Evolutionary conservation across 805 yeast species (phyloP).

Genomic region (Aciculoconidium aculeatum): DNA sequence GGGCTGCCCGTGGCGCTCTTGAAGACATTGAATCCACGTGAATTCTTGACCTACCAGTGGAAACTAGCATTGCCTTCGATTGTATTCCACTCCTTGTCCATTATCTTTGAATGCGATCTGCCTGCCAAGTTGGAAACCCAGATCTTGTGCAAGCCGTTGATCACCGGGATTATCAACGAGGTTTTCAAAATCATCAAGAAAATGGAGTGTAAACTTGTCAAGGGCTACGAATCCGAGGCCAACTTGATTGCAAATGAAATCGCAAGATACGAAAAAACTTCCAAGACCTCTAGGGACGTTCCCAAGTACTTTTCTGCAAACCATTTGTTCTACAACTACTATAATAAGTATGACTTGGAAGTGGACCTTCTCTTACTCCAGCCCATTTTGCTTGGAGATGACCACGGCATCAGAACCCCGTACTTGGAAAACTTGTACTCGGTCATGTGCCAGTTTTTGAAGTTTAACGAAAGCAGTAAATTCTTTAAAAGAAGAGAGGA

Average conservation of each 20-base stretch:
- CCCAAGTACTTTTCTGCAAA: constrained; percentile 44
- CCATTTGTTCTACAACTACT: constrained; percentile 60
- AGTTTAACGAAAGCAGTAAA: constrained; percentile 31
- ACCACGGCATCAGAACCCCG: constrained; percentile 79
- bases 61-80: constrained; percentile 73
- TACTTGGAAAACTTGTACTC: constrained; percentile 86
- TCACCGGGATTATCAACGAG: constrained; percentile 76
- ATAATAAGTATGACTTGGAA: constrained; percentile 45
- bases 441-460: constrained; percentile 57
- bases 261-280: constrained; percentile 37
- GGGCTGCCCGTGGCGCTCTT: constrained; percentile 40
- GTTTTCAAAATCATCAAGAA: constrained; percentile 64
- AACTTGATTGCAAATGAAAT: constrained; percentile 52
- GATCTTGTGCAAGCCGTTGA: constrained; percentile 78
- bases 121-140: constrained; percentile 56
- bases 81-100: constrained; percentile 70
- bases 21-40: constrained; percentile 46
- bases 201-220: constrained; percentile 70
- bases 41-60: constrained; percentile 76
- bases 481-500: too few relatives aligned
- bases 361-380: constrained; percentile 75
- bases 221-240: constrained; percentile 63
- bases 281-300: constrained; percentile 13
- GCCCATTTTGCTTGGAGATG: constrained; percentile 88
- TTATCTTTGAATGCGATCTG: constrained; percentile 64